Base-by-base conservation (phyloP, 2,329 filamentous ascomycete genomes). In the Aphanoascus verrucosus region DNA sequence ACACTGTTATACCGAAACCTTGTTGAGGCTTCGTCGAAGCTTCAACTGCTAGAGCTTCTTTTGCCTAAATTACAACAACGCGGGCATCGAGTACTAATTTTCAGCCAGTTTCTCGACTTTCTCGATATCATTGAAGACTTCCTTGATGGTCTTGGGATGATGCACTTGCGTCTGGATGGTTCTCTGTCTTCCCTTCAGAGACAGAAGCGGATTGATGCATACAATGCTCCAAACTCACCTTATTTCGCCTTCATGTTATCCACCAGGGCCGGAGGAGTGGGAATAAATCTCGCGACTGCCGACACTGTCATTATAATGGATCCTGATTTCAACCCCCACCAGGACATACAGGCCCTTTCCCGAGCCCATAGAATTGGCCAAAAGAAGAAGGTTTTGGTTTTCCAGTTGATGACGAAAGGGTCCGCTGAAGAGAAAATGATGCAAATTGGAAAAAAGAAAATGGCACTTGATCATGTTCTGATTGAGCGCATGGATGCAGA, bases 291-390 rank as follows among this genome's bases (percentile, higher is more conserved):
- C 53, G 93, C 93, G 0, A 95, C 90, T 6, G 93, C 93, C 2
- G 93, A 98, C 64, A 98, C 93, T 0, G 94, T 98, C 57, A 96
- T 98, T 59, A 96, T 98, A 59, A 82, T 97, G 60, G 90, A 98
- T 62, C 88, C 88, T 0, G 93, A 98, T 65, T 97, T 94, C 74
- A 98, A 98, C 57, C 93, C 93, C 0, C 93, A 98, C 64, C 93
- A 98, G 69, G 94, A 98, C 63, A 86, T 98, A 40, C 93, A 98
- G 67, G 93, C 93, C 0, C 77, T 98, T 31, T 94, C 91, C 31
- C 83, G 94, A 59, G 93, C 91, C 15, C 93, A 98, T 69, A 85
- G 93, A 23, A 97, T 98, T 58, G 94, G 94, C 0, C 94, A 98
- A 69, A 88, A 89, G 68, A 89, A 93, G 60, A 96, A 94, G 62